phyloP scores from a whole-genome alignment of 805 yeast genomes.

The Peterozyma toletana region DNA sequence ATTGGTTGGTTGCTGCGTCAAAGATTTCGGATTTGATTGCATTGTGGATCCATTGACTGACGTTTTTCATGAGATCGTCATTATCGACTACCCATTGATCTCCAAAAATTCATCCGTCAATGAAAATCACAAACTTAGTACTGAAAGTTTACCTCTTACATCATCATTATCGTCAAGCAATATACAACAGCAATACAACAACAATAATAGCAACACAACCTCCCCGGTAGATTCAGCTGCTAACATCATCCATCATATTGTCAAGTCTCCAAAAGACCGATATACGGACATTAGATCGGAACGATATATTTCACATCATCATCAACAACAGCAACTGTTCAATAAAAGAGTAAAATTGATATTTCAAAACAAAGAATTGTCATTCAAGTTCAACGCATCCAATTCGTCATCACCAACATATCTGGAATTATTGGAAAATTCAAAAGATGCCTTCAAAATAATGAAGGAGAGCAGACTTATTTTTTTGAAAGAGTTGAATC shows the following conservation, averaged over 20 bases:
- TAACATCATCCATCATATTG: neutral
- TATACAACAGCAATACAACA: neutral
- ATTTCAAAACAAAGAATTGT: constrained; percentile 47
- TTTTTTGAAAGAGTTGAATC: constrained; percentile 1
- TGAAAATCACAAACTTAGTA: neutral
- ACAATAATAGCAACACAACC: neutral
- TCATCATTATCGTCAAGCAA: constrained; percentile 1
- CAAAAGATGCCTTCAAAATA: constrained; percentile 64
- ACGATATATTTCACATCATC: constrained; percentile 6
- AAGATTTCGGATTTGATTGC: constrained; percentile 75
- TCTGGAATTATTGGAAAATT: constrained; percentile 72
- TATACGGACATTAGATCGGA: neutral
- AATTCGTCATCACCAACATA: constrained; percentile 77
- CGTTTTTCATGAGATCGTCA: constrained; percentile 51
- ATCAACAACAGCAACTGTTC: constrained; percentile 21
- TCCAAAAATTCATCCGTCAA: constrained; percentile 24
- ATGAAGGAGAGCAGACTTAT: constrained; percentile 15
- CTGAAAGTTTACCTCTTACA: constrained; percentile 3
- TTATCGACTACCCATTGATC: constrained; percentile 60
- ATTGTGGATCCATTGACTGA: constrained; percentile 62
- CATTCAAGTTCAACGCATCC: constrained; percentile 56
- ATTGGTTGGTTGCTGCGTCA: constrained; percentile 61
- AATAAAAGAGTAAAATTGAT: constrained; percentile 35
- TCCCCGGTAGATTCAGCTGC: neutral
- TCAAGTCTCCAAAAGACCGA: neutral